Percentiles rank a stretch among this genome's conserved stretches.
Conservation (phyloP, 2,329 filamentous ascomycete species). For the Colletotrichum costaricense region DNA sequence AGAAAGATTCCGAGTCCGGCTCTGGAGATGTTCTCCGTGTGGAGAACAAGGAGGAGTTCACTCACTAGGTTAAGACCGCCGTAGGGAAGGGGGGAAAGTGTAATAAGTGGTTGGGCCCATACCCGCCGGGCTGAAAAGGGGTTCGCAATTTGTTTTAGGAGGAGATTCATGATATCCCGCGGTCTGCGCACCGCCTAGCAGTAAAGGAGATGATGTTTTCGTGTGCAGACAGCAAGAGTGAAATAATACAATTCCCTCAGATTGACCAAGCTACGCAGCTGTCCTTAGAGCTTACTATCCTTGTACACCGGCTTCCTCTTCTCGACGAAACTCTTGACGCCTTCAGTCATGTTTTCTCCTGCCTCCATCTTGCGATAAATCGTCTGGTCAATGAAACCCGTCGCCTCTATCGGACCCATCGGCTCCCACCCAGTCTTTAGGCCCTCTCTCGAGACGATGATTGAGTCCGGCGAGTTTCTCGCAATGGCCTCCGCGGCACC, state of each 20-base stretch:
- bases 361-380: conserved; percentile 70
- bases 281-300: conserved; percentile 66
- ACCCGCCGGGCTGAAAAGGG: neutral
- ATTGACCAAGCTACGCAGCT: neutral
- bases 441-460: conserved; percentile 79
- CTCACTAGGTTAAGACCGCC: neutral
- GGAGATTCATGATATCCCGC: neutral
- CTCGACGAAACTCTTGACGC: conserved; percentile 80
- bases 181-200: neutral
- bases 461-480: conserved; percentile 77
- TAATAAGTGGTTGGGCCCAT: neutral
- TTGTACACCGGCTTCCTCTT: conserved; percentile 77
- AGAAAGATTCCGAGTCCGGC: conserved; percentile 30
- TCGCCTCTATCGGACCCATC: conserved; percentile 72
- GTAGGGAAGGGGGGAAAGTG: neutral
- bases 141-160: neutral
- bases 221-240: neutral
- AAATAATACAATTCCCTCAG: neutral
- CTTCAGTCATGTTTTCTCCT: conserved; percentile 81
- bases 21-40: conserved; percentile 30
- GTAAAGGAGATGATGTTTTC: neutral
- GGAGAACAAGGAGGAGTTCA: conserved; percentile 20
- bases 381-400: conserved; percentile 64
- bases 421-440: conserved; percentile 80
- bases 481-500: conserved; percentile 71